phyloP scores from a whole-genome alignment of 2,329 filamentous ascomycete genomes.

The Paraphaeosphaeria sporulosa region DNA sequence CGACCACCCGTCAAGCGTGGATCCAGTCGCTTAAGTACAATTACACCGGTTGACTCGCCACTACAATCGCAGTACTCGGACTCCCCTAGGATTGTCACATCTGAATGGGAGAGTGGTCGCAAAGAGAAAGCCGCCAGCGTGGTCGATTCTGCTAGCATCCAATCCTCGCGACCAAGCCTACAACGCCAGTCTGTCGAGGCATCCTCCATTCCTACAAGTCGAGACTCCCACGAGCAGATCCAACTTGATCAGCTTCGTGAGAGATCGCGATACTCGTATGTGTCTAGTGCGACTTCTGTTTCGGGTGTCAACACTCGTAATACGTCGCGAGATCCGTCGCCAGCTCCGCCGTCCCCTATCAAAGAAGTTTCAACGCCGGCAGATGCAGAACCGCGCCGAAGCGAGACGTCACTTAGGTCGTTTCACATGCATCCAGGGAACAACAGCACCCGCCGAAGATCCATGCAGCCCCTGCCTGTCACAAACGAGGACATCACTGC shows the following conservation, averaged over 20 bases:
- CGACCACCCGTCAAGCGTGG: constrained; percentile 49
- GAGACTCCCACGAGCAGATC: constrained; percentile 43
- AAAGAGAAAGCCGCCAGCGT: constrained; percentile 37
- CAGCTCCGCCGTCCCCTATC: constrained; percentile 44
- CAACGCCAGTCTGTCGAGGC: constrained; percentile 45
- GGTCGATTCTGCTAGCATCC: constrained; percentile 39
- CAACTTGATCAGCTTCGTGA: constrained; percentile 49
- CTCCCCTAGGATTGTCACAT: constrained; percentile 39
- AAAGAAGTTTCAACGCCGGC: constrained; percentile 34
- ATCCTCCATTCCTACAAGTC: constrained; percentile 45
- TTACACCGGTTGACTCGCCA: constrained; percentile 46
- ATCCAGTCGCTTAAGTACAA: constrained; percentile 38
- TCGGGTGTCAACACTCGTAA: constrained; percentile 42
- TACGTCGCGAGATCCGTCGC: constrained; percentile 47
- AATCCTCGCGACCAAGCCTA: constrained; percentile 34
- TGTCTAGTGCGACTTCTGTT: constrained; percentile 46
- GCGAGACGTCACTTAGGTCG: constrained; percentile 46
- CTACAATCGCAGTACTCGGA: constrained; percentile 37
- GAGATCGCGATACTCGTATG: constrained; percentile 46
- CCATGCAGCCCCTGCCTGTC: constrained; percentile 48
- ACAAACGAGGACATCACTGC: constrained; percentile 44
- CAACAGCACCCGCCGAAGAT: constrained; percentile 43
- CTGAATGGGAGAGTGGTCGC: constrained; percentile 41
- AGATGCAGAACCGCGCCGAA: constrained; percentile 40
- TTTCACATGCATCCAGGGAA: constrained; percentile 48